Evolutionary conservation across 2,329 filamentous ascomycete genomes (phyloP).

Genomic region (Scedosporium apiospermum): DNA sequence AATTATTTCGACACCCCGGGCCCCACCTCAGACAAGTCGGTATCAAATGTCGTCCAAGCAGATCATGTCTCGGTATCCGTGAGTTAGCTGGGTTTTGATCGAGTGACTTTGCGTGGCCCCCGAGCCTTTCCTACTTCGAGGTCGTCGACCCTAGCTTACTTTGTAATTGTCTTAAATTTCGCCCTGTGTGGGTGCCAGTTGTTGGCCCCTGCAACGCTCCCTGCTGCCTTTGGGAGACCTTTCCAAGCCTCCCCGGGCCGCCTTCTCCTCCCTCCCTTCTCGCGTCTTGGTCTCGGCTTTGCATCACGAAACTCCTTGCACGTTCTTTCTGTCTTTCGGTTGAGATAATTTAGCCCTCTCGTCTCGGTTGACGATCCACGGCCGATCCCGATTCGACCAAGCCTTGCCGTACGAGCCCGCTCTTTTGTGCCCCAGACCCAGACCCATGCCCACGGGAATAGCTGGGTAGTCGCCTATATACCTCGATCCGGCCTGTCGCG

Average conservation of each 20-base stretch:
- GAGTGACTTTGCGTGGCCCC: neutral
- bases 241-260: neutral
- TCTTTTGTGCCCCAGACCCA: neutral
- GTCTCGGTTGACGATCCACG: neutral
- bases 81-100: neutral
- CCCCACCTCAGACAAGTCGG: neutral
- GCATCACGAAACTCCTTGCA: neutral
- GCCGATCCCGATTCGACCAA: slow-evolving; percentile 3
- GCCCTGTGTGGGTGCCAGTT: neutral
- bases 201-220: neutral
- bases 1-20: neutral
- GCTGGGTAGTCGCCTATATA: neutral
- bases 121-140: neutral
- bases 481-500: slow-evolving; percentile 2
- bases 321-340: neutral
- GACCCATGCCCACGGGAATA: neutral
- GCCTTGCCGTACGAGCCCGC: neutral
- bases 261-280: neutral
- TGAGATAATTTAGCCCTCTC: neutral
- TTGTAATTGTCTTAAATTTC: neutral
- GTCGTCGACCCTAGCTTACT: neutral
- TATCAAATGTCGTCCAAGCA: neutral
- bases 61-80: slow-evolving; percentile 3
- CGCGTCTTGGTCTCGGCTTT: neutral
- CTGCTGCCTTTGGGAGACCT: neutral